Evolutionary conservation across 306 rosid genomes (phyloP).

Genomic region (Cucumis melo): DNA sequence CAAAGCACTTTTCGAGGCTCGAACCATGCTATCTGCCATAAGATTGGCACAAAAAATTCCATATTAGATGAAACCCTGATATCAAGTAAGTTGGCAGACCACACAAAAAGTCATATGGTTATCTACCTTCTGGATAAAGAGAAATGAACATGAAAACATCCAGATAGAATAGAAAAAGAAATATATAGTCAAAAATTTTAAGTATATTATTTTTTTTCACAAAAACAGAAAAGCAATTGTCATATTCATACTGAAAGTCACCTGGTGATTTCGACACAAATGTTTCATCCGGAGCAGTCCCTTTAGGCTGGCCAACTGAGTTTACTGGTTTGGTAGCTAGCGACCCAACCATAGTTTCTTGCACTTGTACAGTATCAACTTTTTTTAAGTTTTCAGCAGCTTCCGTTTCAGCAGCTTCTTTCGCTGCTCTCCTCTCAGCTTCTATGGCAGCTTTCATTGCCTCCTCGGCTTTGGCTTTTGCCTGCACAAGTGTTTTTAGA

Average conservation of each 20-base stretch:
- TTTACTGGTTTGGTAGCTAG: constrained; percentile 16
- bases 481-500: constrained; percentile 26
- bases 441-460: constrained; percentile 58
- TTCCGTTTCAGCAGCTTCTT: constrained; percentile 36
- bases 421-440: constrained; percentile 51
- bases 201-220: not conserved
- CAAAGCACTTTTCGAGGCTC: constrained; percentile 58
- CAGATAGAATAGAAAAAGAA: not conserved
- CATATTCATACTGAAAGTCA: not conserved
- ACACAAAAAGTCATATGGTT: not conserved
- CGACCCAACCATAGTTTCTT: constrained; percentile 13
- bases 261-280: constrained; percentile 14
- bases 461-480: constrained; percentile 60
- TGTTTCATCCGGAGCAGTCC: constrained; percentile 10
- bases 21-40: constrained; percentile 38
- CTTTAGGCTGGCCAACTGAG: constrained; percentile 20
- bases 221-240: not conserved
- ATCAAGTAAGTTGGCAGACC: no score
- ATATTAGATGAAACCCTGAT: not conserved
- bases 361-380: constrained; percentile 21
- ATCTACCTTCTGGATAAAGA: not conserved
- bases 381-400: constrained; percentile 24
- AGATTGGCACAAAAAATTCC: constrained; percentile 4
- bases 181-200: not conserved
- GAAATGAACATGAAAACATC: not conserved